phyloP scores from a whole-genome alignment of 2,329 filamentous ascomycete species.

The Sporothrix protearum region DNA sequence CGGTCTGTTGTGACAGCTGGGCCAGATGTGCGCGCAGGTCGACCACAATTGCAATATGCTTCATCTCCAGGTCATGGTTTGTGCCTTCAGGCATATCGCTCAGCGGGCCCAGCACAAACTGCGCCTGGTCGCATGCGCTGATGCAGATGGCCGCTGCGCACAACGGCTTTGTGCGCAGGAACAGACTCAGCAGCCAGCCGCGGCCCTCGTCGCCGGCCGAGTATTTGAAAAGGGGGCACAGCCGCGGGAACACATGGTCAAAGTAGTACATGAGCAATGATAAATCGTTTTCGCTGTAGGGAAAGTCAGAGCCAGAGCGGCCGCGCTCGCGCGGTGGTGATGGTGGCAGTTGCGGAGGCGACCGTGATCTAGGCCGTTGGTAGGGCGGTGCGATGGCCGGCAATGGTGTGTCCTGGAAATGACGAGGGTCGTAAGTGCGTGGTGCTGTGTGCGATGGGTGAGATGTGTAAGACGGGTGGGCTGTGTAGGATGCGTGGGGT shows the following conservation, averaged over 20 bases:
- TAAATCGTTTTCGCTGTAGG: constrained; percentile 22
- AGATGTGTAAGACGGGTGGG: neutral
- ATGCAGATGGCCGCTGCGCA: constrained; percentile 19
- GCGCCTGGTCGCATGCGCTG: constrained; percentile 24
- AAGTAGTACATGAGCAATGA: constrained; percentile 23
- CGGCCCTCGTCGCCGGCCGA: constrained; percentile 22
- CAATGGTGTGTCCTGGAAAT: neutral
- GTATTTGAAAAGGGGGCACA: constrained; percentile 20
- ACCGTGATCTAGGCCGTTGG: neutral
- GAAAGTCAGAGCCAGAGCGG: neutral
- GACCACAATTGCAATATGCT: constrained; percentile 20
- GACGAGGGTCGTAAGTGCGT: neutral
- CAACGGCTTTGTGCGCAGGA: constrained; percentile 19
- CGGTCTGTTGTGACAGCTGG: constrained; percentile 16
- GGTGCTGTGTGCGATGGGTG: neutral
- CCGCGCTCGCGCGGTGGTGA: neutral
- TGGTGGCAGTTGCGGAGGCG: neutral
- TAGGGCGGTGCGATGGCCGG: neutral
- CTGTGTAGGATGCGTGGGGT: neutral
- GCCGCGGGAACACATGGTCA: constrained; percentile 23
- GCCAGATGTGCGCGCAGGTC: constrained; percentile 20
- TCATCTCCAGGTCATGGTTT: constrained; percentile 23
- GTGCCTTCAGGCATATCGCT: constrained; percentile 18
- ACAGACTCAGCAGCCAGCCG: constrained; percentile 23
- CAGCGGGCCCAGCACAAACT: constrained; percentile 22